phyloP scores from a whole-genome alignment of 2,329 filamentous ascomycete species.

The Metarhizium album region DNA sequence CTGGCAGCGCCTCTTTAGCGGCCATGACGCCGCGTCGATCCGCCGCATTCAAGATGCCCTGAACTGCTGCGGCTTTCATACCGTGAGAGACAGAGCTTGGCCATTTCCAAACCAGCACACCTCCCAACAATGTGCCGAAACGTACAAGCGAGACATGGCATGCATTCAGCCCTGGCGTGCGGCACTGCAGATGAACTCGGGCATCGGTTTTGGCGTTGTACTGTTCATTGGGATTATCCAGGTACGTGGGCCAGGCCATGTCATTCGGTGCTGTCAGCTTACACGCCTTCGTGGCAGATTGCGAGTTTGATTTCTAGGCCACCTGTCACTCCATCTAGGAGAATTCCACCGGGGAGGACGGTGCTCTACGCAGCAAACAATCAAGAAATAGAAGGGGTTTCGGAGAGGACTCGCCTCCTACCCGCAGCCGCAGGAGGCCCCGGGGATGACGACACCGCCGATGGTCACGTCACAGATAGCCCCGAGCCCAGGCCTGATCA shows the following conservation, averaged over 20 bases:
- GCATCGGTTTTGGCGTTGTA: slow-evolving; percentile 35
- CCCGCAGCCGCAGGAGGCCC: too few species aligned
- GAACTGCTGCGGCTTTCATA: slow-evolving; percentile 51
- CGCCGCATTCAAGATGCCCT: slow-evolving; percentile 50
- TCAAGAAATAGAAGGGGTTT: neutral
- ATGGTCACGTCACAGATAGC: neutral
- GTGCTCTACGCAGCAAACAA: neutral
- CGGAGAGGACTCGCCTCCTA: neutral
- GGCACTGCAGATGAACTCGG: slow-evolving; percentile 23
- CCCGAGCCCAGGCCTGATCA: neutral
- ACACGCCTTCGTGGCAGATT: neutral
- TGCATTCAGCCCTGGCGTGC: slow-evolving; percentile 41
- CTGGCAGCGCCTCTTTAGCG: slow-evolving; percentile 14
- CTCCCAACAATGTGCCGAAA: slow-evolving; percentile 27
- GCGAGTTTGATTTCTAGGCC: neutral
- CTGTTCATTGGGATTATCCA: slow-evolving; percentile 39
- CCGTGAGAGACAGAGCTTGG: slow-evolving; percentile 44
- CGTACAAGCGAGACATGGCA: slow-evolving; percentile 29
- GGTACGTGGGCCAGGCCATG: slow-evolving; percentile 15
- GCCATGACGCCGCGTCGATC: slow-evolving; percentile 37
- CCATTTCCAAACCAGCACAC: slow-evolving; percentile 34
- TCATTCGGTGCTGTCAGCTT: neutral
- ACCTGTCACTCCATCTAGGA: neutral
- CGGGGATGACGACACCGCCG: neutral
- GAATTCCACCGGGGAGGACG: neutral